Percentiles rank a stretch among this genome's conserved stretches.
Conservation (phyloP, 139 green algal species). For the Chloropicon primus region DNA sequence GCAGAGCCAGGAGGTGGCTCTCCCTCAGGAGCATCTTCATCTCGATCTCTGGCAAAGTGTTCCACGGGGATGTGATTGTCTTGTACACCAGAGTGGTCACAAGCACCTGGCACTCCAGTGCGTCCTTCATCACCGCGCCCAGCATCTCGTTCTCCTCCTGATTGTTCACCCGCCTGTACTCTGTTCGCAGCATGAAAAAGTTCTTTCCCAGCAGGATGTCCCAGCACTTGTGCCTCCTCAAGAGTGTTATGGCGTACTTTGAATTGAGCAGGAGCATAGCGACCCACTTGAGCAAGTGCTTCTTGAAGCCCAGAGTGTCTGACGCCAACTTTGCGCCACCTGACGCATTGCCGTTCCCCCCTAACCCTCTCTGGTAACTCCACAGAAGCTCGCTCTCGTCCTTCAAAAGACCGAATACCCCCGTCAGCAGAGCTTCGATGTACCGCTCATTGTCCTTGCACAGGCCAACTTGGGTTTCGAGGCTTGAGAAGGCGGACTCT, state of each 20-base stretch:
- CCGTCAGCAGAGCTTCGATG: not conserved
- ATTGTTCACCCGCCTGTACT: not conserved
- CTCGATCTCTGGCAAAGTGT: not conserved
- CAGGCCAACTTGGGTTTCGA: not conserved
- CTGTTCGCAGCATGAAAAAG: not conserved
- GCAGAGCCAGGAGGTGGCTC: not conserved
- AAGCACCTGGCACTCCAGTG: not conserved
- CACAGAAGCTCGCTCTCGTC: not conserved
- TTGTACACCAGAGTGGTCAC: not conserved
- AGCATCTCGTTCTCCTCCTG: not conserved
- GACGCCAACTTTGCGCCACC: not conserved
- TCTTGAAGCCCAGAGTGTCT: not conserved
- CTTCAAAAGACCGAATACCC: not conserved
- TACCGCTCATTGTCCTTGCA: not conserved
- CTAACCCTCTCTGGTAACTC: not conserved
- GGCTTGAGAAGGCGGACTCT: not conserved
- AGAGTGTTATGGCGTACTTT: not conserved
- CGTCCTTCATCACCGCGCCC: not conserved
- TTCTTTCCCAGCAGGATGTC: not conserved
- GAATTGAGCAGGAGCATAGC: not conserved
- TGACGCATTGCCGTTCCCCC: not conserved
- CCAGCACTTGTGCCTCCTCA: not conserved
- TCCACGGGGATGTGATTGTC: not conserved
- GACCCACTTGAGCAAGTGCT: not conserved
- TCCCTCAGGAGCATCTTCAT: not conserved